Evolutionary conservation across 75 land plant species (phyloP).

Genomic region (Adiantum capillusveneris): DNA sequence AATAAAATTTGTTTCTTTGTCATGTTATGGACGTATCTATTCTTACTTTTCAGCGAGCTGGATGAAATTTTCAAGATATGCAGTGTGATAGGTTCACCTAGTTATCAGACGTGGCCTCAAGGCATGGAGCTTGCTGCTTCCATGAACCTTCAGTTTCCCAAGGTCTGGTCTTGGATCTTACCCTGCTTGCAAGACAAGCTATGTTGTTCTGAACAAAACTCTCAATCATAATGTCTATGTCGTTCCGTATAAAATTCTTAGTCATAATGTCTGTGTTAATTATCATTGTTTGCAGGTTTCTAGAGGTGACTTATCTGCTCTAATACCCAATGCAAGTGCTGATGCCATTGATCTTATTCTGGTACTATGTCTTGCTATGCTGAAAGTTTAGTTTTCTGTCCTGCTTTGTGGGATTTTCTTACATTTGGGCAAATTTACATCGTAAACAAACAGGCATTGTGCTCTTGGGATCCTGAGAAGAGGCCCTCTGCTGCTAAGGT

Average conservation of each 20-base stretch:
- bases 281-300: slow-evolving; percentile 50
- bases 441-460: slow-evolving; percentile 36
- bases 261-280: no score
- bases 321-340: slow-evolving; percentile 73
- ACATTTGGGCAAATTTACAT: background rate
- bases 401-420: slow-evolving; percentile 1
- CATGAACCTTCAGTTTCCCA: slow-evolving; percentile 39
- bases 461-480: slow-evolving; percentile 72
- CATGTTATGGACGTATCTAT: background rate
- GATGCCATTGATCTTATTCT: slow-evolving; percentile 76
- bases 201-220: no score
- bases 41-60: slow-evolving; percentile 48
- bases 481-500: slow-evolving; percentile 81
- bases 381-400: slow-evolving; percentile 7
- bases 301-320: slow-evolving; percentile 39
- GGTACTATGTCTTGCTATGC: slow-evolving; percentile 23
- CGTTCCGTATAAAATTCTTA: no score
- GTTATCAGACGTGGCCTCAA: slow-evolving; percentile 48
- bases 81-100: slow-evolving; percentile 65
- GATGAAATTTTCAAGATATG: slow-evolving; percentile 85
- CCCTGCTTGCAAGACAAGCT: no score
- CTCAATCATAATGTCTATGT: no score
- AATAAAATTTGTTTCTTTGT: slow-evolving; percentile 3
- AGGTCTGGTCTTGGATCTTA: slow-evolving; percentile 22
- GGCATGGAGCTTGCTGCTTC: slow-evolving; percentile 47